Evolutionary conservation across 202 grass and related monocot species (phyloP).

Genomic region (Carex arenaria): DNA sequence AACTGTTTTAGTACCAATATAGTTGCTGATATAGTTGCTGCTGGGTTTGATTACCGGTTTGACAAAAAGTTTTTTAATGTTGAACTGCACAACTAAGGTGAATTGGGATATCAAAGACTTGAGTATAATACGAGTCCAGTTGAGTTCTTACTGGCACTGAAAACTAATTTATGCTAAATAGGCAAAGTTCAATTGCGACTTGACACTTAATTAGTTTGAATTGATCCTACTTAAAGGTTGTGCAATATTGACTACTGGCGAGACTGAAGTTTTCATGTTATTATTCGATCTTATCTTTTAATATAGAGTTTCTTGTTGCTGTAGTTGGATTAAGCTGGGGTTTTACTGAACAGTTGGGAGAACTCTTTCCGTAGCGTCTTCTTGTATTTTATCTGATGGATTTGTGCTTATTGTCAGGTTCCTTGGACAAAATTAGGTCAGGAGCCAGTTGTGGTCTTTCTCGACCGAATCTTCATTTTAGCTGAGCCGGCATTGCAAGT

Average conservation of each 20-base stretch:
- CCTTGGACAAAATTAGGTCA: conserved; percentile 93
- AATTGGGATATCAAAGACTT: background rate
- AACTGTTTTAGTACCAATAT: background rate
- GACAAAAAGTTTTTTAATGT: background rate
- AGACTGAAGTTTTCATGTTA: background rate
- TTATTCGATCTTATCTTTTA: background rate
- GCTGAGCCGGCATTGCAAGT: conserved; percentile 92
- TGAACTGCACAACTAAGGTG: background rate
- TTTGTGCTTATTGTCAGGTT: conserved; percentile 56
- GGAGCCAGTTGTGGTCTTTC: conserved; percentile 93
- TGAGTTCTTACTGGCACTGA: background rate
- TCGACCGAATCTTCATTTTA: conserved; percentile 95
- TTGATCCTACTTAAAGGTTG: background rate
- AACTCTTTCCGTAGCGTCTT: background rate
- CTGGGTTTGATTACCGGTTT: background rate
- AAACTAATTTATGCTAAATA: background rate
- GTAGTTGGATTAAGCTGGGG: background rate
- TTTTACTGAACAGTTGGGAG: background rate
- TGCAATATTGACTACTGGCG: background rate
- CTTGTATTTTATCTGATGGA: conserved; percentile 24
- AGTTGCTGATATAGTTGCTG: background rate
- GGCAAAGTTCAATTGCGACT: background rate
- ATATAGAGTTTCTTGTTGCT: background rate
- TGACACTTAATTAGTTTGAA: background rate
- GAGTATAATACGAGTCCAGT: background rate